A percentile compares a stretch with the other conserved stretches of the same genome.
These are phyloP conservation scores for Trypanosoma congolense DNA, from an alignment of 208 protist genomes.

Conservation along the genomic window DNA sequence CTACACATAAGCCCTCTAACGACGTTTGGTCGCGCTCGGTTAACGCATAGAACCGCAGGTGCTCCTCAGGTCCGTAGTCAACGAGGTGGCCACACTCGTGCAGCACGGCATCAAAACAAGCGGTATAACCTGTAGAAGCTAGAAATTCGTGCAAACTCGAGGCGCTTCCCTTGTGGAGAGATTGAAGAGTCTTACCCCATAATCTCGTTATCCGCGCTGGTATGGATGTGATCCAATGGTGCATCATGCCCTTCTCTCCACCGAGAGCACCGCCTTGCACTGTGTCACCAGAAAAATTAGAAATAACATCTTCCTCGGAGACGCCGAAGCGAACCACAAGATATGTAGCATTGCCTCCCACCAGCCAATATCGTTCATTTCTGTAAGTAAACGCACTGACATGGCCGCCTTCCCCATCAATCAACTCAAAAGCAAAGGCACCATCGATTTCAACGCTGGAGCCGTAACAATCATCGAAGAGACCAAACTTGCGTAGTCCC, in stretches of 20 bases:
- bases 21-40: slow-evolving; percentile 34
- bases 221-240: slow-evolving; percentile 19
- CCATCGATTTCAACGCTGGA: not conserved
- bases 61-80: slow-evolving; percentile 26
- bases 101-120: slow-evolving; percentile 64
- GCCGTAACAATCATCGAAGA: slow-evolving; percentile 44
- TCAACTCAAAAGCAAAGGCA: slow-evolving; percentile 48
- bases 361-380: slow-evolving; percentile 62
- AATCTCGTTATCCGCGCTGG: slow-evolving; percentile 42
- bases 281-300: too few relatives aligned
- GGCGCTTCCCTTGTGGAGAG: slow-evolving; percentile 1
- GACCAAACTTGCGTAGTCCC: slow-evolving; percentile 68
- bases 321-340: slow-evolving; percentile 59
- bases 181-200: slow-evolving; percentile 37
- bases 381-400: slow-evolving; percentile 43
- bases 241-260: not conserved
- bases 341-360: slow-evolving; percentile 51
- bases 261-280: not conserved
- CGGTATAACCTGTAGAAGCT: slow-evolving; percentile 27
- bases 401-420: slow-evolving; percentile 68
- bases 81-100: slow-evolving; percentile 56
- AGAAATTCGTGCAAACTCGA: slow-evolving; percentile 38
- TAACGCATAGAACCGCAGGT: slow-evolving; percentile 67
- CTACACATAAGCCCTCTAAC: slow-evolving; percentile 46
- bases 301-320: slow-evolving; percentile 54